These are phyloP conservation scores for Puccinia novopanici DNA, from an alignment of 1,284 basidiomycete species.

Conservation along the genomic window DNA sequence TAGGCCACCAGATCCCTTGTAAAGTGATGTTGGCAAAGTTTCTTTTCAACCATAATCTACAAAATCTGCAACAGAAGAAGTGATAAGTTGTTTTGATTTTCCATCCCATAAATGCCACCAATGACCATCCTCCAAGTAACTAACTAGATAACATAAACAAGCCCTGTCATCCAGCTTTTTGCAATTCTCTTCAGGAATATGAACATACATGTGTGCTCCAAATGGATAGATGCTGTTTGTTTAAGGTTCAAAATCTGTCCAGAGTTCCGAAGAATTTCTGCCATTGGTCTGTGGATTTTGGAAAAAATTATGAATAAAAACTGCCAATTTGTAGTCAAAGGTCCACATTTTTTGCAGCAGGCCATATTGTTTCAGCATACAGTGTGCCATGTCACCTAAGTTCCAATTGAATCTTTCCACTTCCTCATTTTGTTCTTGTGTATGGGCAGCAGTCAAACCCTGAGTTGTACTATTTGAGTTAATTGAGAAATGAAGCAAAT, in stretches of 20 bases:
- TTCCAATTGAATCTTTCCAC: constrained; percentile 4
- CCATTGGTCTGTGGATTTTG: not conserved
- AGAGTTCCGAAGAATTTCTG: not conserved
- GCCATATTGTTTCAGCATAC: not conserved
- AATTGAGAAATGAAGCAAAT: no score
- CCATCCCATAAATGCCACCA: no score
- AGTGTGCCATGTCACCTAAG: not conserved
- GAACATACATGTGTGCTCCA: not conserved
- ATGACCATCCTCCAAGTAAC: constrained; percentile 1
- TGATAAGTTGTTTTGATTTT: no score
- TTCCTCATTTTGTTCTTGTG: constrained; percentile 1
- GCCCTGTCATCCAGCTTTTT: constrained; percentile 12
- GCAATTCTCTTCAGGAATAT: not conserved
- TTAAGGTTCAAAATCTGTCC: not conserved
- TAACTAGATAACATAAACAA: not conserved
- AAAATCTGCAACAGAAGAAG: no score
- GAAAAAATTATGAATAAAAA: not conserved
- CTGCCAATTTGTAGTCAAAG: not conserved
- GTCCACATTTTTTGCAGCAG: not conserved
- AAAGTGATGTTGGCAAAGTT: not conserved
- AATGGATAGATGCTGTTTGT: not conserved
- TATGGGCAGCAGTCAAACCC: not conserved
- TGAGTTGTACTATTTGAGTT: not conserved
- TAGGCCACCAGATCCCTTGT: not conserved
- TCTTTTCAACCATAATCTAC: no score